These are phyloP conservation scores for Trichoderma koningii DNA, from an alignment of 2,329 filamentous ascomycete species.

Conservation along the genomic window DNA sequence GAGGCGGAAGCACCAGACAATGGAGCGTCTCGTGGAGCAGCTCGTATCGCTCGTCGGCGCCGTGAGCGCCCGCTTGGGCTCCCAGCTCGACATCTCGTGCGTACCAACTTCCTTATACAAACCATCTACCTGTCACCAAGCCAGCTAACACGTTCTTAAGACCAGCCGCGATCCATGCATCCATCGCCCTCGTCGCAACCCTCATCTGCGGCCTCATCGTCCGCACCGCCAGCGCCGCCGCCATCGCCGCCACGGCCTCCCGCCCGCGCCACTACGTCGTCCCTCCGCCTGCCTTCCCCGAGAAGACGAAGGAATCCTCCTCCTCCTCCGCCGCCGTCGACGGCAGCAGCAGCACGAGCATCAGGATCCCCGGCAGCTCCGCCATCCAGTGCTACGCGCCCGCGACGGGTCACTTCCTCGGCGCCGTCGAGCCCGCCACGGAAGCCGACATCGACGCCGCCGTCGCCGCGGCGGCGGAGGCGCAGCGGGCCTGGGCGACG, in stretches of 20 bases:
- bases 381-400: conserved; percentile 85
- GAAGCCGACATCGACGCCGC: conserved; percentile 75
- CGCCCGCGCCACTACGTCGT: conserved; percentile 61
- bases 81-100: conserved; percentile 33
- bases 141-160: conserved; percentile 29
- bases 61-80: conserved; percentile 9
- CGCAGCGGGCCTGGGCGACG: conserved; percentile 74
- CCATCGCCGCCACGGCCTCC: conserved; percentile 36
- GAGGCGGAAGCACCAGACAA: background rate
- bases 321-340: conserved; percentile 33
- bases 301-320: conserved; percentile 39
- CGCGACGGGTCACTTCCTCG: conserved; percentile 83
- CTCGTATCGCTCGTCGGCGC: conserved; percentile 2
- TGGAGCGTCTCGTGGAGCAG: conserved; percentile 24
- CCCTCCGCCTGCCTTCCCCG: conserved; percentile 61
- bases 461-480: conserved; percentile 70
- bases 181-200: conserved; percentile 36
- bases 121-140: background rate
- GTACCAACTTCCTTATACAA: background rate
- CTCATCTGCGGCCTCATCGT: conserved; percentile 38
- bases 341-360: conserved; percentile 58
- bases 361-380: conserved; percentile 66
- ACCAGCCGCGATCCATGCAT: conserved; percentile 35
- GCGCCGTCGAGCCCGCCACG: conserved; percentile 75
- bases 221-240: conserved; percentile 28